phyloP scores from a whole-genome alignment of 768 basidiomycete genomes.

The Hydnomerulius pinastri region DNA sequence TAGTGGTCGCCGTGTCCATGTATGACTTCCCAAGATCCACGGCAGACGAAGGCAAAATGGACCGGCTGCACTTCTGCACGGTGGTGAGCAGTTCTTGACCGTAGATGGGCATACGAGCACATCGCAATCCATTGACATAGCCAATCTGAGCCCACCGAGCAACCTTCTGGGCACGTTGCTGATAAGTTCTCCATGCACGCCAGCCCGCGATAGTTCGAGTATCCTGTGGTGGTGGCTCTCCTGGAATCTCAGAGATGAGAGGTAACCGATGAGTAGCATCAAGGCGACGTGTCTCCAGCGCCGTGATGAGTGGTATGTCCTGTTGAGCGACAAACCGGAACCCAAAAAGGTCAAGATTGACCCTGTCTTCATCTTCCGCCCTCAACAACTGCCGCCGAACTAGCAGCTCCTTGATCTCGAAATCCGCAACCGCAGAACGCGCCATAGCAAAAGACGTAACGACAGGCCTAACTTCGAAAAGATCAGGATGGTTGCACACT shows the following conservation, averaged over 20 bases:
- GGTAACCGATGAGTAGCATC: slow-evolving; percentile 62
- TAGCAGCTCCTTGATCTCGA: slow-evolving; percentile 86
- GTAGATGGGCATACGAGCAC: slow-evolving; percentile 47
- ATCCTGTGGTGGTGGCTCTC: slow-evolving; percentile 72
- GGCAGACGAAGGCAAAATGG: slow-evolving; percentile 54
- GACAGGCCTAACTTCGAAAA: slow-evolving; percentile 87
- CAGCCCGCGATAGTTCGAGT: slow-evolving; percentile 76
- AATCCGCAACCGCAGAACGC: slow-evolving; percentile 75
- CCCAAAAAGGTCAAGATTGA: slow-evolving; percentile 67
- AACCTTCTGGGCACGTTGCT: slow-evolving; percentile 50
- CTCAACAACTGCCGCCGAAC: slow-evolving; percentile 72
- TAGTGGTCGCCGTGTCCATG: slow-evolving; percentile 42
- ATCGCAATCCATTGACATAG: slow-evolving; percentile 76
- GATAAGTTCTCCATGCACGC: slow-evolving; percentile 48
- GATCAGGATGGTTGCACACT: slow-evolving; percentile 92
- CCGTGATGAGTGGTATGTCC: slow-evolving; percentile 51
- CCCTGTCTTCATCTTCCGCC: slow-evolving; percentile 49
- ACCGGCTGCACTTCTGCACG: slow-evolving; percentile 39
- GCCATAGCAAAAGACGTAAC: slow-evolving; percentile 75
- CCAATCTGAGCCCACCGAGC: slow-evolving; percentile 70
- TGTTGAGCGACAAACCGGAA: slow-evolving; percentile 62
- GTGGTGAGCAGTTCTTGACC: slow-evolving; percentile 48
- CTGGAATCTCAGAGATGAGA: slow-evolving; percentile 52
- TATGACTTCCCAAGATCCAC: slow-evolving; percentile 40
- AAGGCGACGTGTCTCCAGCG: slow-evolving; percentile 53